These are phyloP conservation scores for Aegilops longissima DNA, from an alignment of 176 grass and related monocot species.

Conservation along the genomic window DNA sequence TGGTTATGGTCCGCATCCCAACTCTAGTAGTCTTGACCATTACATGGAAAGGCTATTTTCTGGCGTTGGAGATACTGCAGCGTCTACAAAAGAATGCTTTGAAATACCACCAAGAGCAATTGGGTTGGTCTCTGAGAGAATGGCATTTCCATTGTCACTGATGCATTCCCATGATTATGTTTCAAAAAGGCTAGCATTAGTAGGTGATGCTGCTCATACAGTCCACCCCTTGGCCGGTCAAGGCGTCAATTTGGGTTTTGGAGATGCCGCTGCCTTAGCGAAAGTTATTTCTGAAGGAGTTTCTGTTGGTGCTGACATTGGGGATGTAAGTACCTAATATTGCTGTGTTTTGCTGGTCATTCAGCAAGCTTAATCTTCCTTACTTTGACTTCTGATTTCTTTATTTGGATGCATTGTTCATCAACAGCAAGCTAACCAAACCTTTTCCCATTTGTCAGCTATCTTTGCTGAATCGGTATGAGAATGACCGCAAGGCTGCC, in stretches of 20 bases:
- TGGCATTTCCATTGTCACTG: constrained; percentile 81
- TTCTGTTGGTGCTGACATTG: constrained; percentile 63
- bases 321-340: constrained; percentile 56
- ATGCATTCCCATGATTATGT: constrained; percentile 80
- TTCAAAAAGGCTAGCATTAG: constrained; percentile 63
- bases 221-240: constrained; percentile 93
- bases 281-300: constrained; percentile 73
- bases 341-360: background rate
- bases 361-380: background rate
- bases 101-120: constrained; percentile 75
- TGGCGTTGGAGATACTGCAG: constrained; percentile 35
- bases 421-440: background rate
- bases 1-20: constrained; percentile 74
- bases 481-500: constrained; percentile 65
- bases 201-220: constrained; percentile 93
- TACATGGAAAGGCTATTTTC: constrained; percentile 66
- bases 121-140: constrained; percentile 65
- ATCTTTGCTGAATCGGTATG: constrained; percentile 63
- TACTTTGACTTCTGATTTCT: background rate
- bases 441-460: constrained; percentile 37
- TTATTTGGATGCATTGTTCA: background rate
- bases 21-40: constrained; percentile 50
- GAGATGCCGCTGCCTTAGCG: constrained; percentile 72
- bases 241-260: constrained; percentile 95
- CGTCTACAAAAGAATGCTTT: constrained; percentile 80